Percentiles rank a stretch among this genome's conserved stretches.
Conservation (phyloP, 164 flowering plant species). For the Cinnamomum micranthum region DNA sequence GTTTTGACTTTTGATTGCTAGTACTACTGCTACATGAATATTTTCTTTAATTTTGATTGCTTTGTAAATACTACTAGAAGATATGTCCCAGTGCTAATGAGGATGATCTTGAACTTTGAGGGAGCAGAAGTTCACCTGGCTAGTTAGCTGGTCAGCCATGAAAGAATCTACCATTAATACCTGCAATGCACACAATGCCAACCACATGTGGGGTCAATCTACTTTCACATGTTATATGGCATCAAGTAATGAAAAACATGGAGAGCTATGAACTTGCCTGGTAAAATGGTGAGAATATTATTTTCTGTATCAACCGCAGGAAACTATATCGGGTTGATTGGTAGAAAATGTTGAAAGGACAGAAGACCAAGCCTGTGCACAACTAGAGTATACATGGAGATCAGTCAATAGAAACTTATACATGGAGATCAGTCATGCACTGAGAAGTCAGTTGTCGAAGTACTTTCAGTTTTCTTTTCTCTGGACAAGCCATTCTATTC, state of each 20-base stretch:
- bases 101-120: neutral
- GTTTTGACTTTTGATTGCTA: neutral
- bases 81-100: neutral
- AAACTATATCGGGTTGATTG: slow-evolving; percentile 83
- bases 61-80: neutral
- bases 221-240: neutral
- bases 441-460: too few species aligned
- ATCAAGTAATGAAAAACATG: neutral
- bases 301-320: slow-evolving; percentile 74
- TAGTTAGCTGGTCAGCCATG: slow-evolving; percentile 99
- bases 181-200: slow-evolving; percentile 32
- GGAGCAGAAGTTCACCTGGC: slow-evolving; percentile 63
- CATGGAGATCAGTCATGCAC: too few species aligned
- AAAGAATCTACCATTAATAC: slow-evolving; percentile 93
- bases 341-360: slow-evolving; percentile 81
- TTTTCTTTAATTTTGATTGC: neutral
- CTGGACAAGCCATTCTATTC: too few species aligned
- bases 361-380: slow-evolving; percentile 53
- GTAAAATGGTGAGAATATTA: slow-evolving; percentile 85
- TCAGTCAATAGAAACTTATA: neutral
- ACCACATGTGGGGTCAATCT: neutral
- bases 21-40: neutral
- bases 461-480: too few species aligned
- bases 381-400: slow-evolving; percentile 27
- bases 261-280: slow-evolving; percentile 42